Percentiles rank a stretch among this genome's conserved stretches.
Evolutionary conservation across 176 grass and related monocot species (phyloP).

Genomic region (Coix lacrymajobi): DNA sequence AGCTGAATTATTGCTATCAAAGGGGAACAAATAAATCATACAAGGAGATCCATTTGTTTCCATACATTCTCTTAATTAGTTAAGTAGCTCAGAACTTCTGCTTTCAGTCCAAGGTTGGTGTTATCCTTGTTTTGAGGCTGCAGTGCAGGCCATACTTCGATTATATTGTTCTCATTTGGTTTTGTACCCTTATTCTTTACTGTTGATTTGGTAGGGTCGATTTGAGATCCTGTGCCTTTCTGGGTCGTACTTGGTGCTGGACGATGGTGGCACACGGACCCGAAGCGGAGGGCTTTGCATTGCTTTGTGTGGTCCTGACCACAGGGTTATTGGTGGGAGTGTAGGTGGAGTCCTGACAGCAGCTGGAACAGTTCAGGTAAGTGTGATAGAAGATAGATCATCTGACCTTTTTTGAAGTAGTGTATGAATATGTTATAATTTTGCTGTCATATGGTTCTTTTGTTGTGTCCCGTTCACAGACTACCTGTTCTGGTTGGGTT

Average conservation of each 20-base stretch:
- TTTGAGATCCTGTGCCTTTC: constrained; percentile 91
- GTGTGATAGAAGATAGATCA: background rate
- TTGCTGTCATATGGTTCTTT: background rate
- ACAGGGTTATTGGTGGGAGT: constrained; percentile 76
- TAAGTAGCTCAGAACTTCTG: background rate
- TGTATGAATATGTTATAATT: background rate
- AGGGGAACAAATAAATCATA: background rate
- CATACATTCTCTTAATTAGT: background rate
- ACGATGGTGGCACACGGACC: constrained; percentile 53
- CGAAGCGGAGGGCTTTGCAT: constrained; percentile 76
- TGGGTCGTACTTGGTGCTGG: constrained; percentile 75
- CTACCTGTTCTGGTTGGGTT: background rate
- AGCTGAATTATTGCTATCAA: background rate
- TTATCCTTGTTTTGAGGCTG: background rate
- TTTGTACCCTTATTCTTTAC: background rate
- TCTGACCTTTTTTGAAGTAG: background rate
- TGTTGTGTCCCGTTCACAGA: background rate
- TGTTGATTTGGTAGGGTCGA: constrained; percentile 65
- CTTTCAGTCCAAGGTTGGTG: background rate
- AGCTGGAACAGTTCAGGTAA: constrained; percentile 88
- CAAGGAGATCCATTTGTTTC: background rate
- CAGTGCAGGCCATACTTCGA: background rate
- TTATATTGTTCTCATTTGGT: background rate
- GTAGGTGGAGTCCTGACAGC: constrained; percentile 71
- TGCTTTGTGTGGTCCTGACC: constrained; percentile 70